Evolutionary conservation across 75 land plant species (phyloP).

Genomic region (Pseudotsuga menziesii): DNA sequence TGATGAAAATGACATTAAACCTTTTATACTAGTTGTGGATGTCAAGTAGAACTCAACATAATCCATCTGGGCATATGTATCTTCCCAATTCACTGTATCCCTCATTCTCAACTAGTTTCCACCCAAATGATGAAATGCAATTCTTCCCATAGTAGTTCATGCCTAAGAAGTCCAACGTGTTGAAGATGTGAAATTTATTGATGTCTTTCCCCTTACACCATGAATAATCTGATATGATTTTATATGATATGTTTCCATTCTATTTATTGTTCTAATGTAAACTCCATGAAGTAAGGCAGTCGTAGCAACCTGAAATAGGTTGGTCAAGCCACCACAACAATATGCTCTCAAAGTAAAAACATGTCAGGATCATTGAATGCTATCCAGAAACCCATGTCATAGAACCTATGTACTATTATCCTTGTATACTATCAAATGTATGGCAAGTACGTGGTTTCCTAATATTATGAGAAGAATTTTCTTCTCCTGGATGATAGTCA

Average conservation of each 20-base stretch:
- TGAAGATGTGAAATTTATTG: conserved; percentile 64
- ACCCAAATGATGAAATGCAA: conserved; percentile 79
- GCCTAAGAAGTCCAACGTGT: conserved; percentile 86
- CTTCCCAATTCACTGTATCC: conserved; percentile 98
- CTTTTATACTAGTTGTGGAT: conserved; percentile 91
- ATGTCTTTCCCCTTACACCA: conserved; percentile 53
- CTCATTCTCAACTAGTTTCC: conserved; percentile 79
- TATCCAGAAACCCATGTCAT: conserved; percentile 92
- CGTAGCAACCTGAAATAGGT: conserved; percentile 79
- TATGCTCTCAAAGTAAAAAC: conserved; percentile 90
- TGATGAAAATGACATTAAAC: conserved; percentile 72
- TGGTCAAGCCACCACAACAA: conserved; percentile 94
- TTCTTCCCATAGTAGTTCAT: conserved; percentile 99
- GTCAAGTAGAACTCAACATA: conserved; percentile 72
- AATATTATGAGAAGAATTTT: no score
- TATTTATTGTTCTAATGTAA: conserved; percentile 67
- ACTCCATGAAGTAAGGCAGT: conserved; percentile 77
- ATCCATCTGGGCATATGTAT: conserved; percentile 96
- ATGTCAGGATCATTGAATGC: conserved; percentile 93
- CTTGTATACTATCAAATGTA: conserved; percentile 17
- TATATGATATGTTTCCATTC: conserved; percentile 76
- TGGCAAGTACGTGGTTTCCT: no score
- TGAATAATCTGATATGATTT: conserved; percentile 94
- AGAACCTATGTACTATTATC: conserved; percentile 69
- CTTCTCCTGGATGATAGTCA: no score